These are phyloP conservation scores for Globisporangium apiculatum DNA, from an alignment of 352 stramenopile species.

Conservation along the genomic window DNA sequence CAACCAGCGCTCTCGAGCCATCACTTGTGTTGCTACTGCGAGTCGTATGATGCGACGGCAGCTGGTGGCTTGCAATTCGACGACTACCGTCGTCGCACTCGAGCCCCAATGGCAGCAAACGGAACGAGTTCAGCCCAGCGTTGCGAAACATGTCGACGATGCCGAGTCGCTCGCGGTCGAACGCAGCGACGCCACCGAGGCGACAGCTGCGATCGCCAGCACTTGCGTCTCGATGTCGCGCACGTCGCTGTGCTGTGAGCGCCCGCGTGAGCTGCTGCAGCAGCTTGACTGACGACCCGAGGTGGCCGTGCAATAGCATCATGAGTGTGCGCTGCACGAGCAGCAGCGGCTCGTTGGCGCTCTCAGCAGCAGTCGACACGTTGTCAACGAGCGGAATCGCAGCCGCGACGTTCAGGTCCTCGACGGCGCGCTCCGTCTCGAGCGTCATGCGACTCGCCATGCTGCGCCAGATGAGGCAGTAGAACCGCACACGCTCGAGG, in stretches of 20 bases:
- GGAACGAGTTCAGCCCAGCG: conserved; percentile 37
- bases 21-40: neutral
- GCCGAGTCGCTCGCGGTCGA: conserved; percentile 7
- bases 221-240: too few species aligned
- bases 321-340: conserved; percentile 38
- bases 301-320: conserved; percentile 47
- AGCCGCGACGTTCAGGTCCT: conserved; percentile 44
- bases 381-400: conserved; percentile 21
- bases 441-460: conserved; percentile 33
- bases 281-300: conserved; percentile 43
- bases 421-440: conserved; percentile 41
- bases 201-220: neutral
- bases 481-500: conserved; percentile 33
- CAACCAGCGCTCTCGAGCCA: neutral
- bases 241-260: neutral
- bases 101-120: conserved; percentile 23
- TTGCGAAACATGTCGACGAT: conserved; percentile 45
- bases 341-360: conserved; percentile 20
- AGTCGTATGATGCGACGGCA: too few species aligned
- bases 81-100: conserved; percentile 18
- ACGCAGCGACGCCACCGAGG: too few species aligned
- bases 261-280: conserved; percentile 25
- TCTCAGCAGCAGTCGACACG: neutral
- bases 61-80: neutral
- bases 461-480: conserved; percentile 46